Base-by-base conservation (phyloP, 2,329 filamentous ascomycete genomes). In the Camillea tinctor region DNA sequence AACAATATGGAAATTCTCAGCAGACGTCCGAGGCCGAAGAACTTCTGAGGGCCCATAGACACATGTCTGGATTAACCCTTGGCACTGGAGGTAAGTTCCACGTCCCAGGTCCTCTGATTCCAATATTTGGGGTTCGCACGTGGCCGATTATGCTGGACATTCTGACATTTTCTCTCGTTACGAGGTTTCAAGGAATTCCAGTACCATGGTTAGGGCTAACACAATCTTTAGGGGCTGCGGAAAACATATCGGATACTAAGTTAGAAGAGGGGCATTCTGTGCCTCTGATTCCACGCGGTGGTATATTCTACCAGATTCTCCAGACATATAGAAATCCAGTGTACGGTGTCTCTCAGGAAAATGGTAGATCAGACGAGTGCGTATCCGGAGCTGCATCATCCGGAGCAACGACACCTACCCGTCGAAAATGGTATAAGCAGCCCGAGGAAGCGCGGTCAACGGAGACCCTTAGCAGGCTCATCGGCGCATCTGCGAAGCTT, bases 361-460 rank as follows among this genome's bases (percentile, higher is more conserved):
- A 68, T 66, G 3, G 57, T 63, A 30, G 26, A 23, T n/a, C 60
- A 54, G 30, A 64, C 24, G 23, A 59, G 4, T 11, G 57, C 56
- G 2, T 67, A 66, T 7, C 72, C 73, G 1, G 66, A 30, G 26
- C 71, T 8, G 70, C 68, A 11, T 71, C 74, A 22, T 72, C 73
- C 0, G 77, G 77, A 3, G 66, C 72, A 3, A 65, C 73, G 1
- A 79, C 77, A 0, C 78, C 78, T 1, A 76, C 64, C 11, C 71
- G 72, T 40, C 72, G 69, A 57, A 80, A 79, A 59, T 80, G 77
- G 78, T 80, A 80, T 65, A 72, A 79, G 53, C 60, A 66, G 22
- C 54, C 50, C 17, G 63, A 68, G 3, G 76, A 76, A 19, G 30
- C 50, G 58, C 73, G 72, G 13, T 79, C 78, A 1, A 74, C 76